Base-by-base conservation (phyloP, 352 stramenopile genomes). In the Phytopythium montanum region DNA sequence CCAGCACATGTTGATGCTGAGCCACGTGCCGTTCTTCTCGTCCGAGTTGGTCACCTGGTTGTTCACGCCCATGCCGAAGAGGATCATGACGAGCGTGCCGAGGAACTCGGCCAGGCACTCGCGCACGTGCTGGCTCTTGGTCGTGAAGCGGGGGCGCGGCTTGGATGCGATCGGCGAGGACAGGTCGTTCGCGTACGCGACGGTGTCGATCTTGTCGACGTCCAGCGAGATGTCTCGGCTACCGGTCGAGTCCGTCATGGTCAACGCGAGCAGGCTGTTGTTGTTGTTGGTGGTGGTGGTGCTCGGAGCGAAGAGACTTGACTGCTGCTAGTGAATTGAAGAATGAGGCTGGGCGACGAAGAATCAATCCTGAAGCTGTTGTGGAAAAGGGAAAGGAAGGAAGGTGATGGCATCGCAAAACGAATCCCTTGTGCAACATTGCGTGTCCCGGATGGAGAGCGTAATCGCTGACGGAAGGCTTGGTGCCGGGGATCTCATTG, bases 51-150 rank as follows among this genome's bases (percentile, higher is more conserved):
- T 61, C 13, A 80, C 68, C 68, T 86, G 70, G 53, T 75, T 70
- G 62, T 78, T 76, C 4, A 81, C 75, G 44, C 73, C 76, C 41
- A 76, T 71, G 45, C 66, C 64, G 39, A 86, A 74, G 16, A 68
- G 62, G 42, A 88, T 66, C 59, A 87, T 68, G 33, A 81, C 65
- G 50, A 81, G 72, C 1, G 74, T 84, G 34, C 72, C 69, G 14
- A 84, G 57, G 56, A 79, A 81, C 57, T 81, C 74, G 28, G 69
- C 69, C n/a, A 75, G 55, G 54, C 71, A 80, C 62, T 82, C 69
- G 34, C 70, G 67, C 12, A 72, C 2, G 29, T 72, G 71, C 69
- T 62, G 59, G 36, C 66, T 73, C 56, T 73, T 39, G 57, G 69
- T 61, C 5, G 59, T 57, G 25, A 69, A 69, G 18, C 62, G 48